Conservation (phyloP, 371 early-diverging fungal genomes). For the Catenaria anguillulae region DNA sequence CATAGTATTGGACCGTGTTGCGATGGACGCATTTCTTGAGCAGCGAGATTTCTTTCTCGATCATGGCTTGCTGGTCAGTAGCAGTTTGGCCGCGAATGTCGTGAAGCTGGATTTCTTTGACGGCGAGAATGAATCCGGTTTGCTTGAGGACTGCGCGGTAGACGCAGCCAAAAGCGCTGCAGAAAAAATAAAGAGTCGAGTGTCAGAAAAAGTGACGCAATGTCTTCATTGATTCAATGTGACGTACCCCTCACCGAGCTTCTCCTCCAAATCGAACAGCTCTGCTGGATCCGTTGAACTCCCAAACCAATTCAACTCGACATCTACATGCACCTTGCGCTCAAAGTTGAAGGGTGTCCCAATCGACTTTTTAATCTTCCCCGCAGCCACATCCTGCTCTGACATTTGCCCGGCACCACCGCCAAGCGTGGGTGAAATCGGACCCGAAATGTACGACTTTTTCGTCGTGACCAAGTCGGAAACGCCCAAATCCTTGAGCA, state of each 20-base stretch:
- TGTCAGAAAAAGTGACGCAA: background rate
- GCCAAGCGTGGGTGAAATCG: too few relatives aligned
- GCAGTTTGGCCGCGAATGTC: background rate
- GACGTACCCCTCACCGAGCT: constrained; percentile 23
- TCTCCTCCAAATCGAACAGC: constrained; percentile 18
- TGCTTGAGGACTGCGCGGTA: constrained; percentile 17
- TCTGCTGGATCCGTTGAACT: constrained; percentile 12
- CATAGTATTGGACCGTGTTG: constrained; percentile 21
- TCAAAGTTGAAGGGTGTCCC: constrained; percentile 13
- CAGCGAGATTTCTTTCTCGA: constrained; percentile 18
- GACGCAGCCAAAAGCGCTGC: constrained; percentile 22
- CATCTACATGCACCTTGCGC: constrained; percentile 14
- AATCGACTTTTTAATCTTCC: constrained; percentile 2
- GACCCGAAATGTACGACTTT: too few relatives aligned
- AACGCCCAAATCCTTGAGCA: too few relatives aligned
- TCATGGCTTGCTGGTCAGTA: constrained; percentile 10
- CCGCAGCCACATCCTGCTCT: too few relatives aligned
- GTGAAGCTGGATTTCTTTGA: constrained; percentile 20
- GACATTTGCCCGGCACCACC: too few relatives aligned
- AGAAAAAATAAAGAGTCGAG: background rate
- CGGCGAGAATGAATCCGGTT: constrained; percentile 19
- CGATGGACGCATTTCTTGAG: constrained; percentile 15
- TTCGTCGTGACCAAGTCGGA: too few relatives aligned
- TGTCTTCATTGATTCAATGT: background rate
- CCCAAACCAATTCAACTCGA: constrained; percentile 15